These are phyloP conservation scores for Nannizzia gypsea DNA, from an alignment of 2,329 filamentous ascomycete species.

Conservation along the genomic window DNA sequence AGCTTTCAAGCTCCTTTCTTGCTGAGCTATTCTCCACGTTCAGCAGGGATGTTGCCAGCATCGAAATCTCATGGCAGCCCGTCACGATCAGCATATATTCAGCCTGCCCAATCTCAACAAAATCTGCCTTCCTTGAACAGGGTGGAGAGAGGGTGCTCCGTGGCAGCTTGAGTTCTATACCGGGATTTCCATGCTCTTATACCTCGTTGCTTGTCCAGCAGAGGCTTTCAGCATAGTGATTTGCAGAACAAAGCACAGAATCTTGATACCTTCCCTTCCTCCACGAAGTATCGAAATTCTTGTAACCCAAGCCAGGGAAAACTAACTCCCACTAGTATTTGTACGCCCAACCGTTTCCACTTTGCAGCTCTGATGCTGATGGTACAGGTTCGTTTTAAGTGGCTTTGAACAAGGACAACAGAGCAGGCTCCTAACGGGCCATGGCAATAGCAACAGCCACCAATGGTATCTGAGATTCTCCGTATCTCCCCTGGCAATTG, in stretches of 20 bases:
- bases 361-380: background rate
- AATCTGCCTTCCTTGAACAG: background rate
- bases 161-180: background rate
- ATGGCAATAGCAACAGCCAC: background rate
- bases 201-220: no score
- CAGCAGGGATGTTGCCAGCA: background rate
- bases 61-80: background rate
- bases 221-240: no score
- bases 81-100: background rate
- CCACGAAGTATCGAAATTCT: background rate
- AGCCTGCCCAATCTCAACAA: background rate
- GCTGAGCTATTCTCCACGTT: background rate
- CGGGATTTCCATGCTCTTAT: background rate
- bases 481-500: background rate
- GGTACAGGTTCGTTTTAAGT: background rate
- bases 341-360: background rate
- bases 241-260: no score
- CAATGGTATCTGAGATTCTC: background rate
- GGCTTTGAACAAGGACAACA: background rate
- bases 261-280: background rate
- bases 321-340: background rate
- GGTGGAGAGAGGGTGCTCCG: background rate
- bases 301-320: background rate
- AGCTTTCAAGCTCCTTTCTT: background rate
- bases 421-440: background rate